Base-by-base conservation (phyloP, 306 rosid genomes). In the Styphnolobium japonicum region DNA sequence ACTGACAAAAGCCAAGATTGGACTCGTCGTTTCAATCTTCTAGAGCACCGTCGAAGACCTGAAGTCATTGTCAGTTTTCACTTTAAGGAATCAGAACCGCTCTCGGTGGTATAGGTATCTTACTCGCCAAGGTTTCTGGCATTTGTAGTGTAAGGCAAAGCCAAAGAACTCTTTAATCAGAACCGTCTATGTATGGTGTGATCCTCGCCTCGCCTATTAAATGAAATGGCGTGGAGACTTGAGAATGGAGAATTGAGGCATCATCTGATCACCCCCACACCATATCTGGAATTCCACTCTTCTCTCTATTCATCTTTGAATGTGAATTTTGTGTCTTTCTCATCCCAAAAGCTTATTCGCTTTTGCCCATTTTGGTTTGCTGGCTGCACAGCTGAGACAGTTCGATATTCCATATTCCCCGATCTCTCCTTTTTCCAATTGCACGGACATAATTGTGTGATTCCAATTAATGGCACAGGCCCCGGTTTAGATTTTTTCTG, bases 291-390 rank as follows among this genome's bases (percentile, higher is more conserved):
- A 37, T 37, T 37, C 42, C 42, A 37, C 9, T 7, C 42, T 37
- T 8, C 42, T 36, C 5, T 4, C 40, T 7, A 36, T 36, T 4
- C 40, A 2, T 8, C 51, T 10, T 8, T 25, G 65, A 74, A 60
- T 68, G 4, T 45, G 58, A 67, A 49, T 48, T 5, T 69, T n/a
- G 6, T 23, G 23, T 48, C 60, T 60, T 52, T 36, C 49, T 58
- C 18, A 21, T 4, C 40, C 33, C 63, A 34, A 51, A 83, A 72
- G 31, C 34, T 25, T 70, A 86, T 67, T 73, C 85, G 16, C 40
- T 23, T 85, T 73, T 53, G 53, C 8, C 77, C 37, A n/a, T 27
- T 3, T 27, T 3, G 31, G 31, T 27, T 27, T n/a, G n/a, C n/a
- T n/a, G n/a, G n/a, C n/a, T n/a, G n/a, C n/a, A n/a, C n/a, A n/a